phyloP scores from a whole-genome alignment of 805 yeast genomes.

The Yamadazyma ubonensis region DNA sequence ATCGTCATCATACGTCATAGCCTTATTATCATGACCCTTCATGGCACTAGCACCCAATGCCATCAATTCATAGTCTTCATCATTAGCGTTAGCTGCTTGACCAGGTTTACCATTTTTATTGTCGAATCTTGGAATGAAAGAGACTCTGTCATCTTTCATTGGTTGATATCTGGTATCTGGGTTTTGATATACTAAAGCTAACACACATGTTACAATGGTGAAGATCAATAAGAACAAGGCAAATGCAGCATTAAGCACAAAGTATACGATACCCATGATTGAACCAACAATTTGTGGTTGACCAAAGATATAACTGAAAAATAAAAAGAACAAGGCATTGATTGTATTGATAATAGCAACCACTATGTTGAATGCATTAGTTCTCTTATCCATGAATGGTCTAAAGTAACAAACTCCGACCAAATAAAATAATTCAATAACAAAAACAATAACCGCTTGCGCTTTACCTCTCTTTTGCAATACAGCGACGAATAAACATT shows the following conservation, averaged over 20 bases:
- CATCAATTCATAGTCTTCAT: conserved; percentile 60
- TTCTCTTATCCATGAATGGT: conserved; percentile 93
- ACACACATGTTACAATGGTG: conserved; percentile 82
- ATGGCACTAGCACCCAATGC: conserved; percentile 71
- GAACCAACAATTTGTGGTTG: conserved; percentile 90
- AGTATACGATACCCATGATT: conserved; percentile 86
- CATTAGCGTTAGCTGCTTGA: conserved; percentile 17
- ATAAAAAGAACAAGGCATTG: conserved; percentile 83
- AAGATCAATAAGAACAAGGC: conserved; percentile 78
- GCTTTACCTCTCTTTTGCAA: conserved; percentile 77
- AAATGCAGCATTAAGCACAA: conserved; percentile 84
- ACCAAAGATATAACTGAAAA: conserved; percentile 79
- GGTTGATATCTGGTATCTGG: conserved; percentile 97
- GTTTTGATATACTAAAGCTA: conserved; percentile 82
- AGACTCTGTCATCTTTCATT: conserved; percentile 92
- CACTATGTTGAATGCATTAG: conserved; percentile 88
- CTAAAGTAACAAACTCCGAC: conserved; percentile 63
- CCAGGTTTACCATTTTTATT: conserved; percentile 22
- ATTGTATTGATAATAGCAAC: conserved; percentile 76
- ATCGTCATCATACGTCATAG: conserved; percentile 26
- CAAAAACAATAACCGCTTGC: conserved; percentile 76
- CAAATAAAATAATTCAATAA: conserved; percentile 70
- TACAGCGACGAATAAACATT: conserved; percentile 83
- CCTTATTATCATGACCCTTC: conserved; percentile 55
- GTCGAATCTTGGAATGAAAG: conserved; percentile 78